Evolutionary conservation across 257 asterid species (phyloP).

Genomic region (Fraxinus excelsior): DNA sequence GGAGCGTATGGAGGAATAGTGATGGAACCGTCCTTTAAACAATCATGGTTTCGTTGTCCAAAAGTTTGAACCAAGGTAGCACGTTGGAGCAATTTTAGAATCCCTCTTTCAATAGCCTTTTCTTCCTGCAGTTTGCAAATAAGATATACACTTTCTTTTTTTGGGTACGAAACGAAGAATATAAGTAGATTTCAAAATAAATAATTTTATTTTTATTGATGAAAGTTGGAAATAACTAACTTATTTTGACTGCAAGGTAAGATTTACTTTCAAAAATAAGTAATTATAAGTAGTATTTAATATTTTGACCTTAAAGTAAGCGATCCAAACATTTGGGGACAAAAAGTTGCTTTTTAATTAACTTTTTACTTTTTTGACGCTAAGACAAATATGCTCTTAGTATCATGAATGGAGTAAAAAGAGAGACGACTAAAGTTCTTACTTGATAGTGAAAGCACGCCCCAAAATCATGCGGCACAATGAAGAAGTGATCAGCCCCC

Average conservation of each 20-base stretch:
- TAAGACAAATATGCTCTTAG: background rate
- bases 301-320: background rate
- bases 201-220: background rate
- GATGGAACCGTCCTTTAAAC: slow-evolving; percentile 78
- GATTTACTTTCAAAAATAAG: background rate
- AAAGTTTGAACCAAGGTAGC: slow-evolving; percentile 93
- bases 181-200: too few relatives aligned
- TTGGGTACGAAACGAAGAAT: too few relatives aligned
- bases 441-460: slow-evolving; percentile 94
- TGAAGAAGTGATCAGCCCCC: slow-evolving; percentile 95
- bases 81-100: slow-evolving; percentile 72
- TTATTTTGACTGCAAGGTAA: background rate
- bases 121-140: slow-evolving; percentile 61
- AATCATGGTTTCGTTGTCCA: slow-evolving; percentile 87
- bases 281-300: background rate
- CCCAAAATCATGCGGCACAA: slow-evolving; percentile 86
- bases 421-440: slow-evolving; percentile 20
- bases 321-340: background rate
- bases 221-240: background rate
- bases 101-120: slow-evolving; percentile 90
- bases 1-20: slow-evolving; percentile 93
- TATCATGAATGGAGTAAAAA: background rate
- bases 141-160: background rate
- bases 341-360: background rate
- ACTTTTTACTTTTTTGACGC: background rate